These are phyloP conservation scores for Phanerochaete sordida DNA, from an alignment of 768 basidiomycete genomes.

Conservation along the genomic window DNA sequence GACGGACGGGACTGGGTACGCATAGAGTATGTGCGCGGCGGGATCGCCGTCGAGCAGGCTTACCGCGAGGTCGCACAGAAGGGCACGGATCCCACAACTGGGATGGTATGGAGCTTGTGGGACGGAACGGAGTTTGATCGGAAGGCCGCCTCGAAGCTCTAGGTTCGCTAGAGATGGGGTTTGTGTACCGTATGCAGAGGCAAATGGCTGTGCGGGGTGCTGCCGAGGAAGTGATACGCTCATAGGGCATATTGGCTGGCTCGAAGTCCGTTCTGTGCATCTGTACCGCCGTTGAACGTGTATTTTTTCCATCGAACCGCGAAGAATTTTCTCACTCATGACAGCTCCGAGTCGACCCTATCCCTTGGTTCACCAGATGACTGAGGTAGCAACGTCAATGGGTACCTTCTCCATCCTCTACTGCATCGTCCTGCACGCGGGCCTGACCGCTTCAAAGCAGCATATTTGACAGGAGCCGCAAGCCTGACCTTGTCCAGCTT, in stretches of 20 bases:
- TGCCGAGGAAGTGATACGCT: too few species aligned
- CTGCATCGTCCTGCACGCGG: neutral
- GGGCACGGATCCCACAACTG: conserved; percentile 52
- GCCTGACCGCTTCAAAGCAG: neutral
- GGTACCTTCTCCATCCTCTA: neutral
- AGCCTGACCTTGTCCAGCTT: neutral
- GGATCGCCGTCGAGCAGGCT: conserved; percentile 41
- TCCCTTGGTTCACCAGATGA: neutral
- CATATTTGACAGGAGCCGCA: neutral
- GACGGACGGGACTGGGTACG: conserved; percentile 55
- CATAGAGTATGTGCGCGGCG: conserved; percentile 46
- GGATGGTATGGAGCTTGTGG: conserved; percentile 69
- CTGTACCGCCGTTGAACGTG: neutral
- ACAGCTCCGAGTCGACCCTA: neutral
- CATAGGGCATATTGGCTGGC: too few species aligned
- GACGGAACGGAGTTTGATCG: conserved; percentile 23
- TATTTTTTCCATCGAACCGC: neutral
- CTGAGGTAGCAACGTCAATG: neutral
- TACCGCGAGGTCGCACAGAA: conserved; percentile 43
- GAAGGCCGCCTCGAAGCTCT: conserved; percentile 3
- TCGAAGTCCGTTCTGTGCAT: neutral
- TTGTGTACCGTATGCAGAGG: too few species aligned
- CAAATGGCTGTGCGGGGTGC: too few species aligned
- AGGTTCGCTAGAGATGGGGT: too few species aligned
- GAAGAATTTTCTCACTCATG: neutral